Conservation (phyloP, 768 basidiomycete species). For the Fomitopsis pulvina region DNA sequence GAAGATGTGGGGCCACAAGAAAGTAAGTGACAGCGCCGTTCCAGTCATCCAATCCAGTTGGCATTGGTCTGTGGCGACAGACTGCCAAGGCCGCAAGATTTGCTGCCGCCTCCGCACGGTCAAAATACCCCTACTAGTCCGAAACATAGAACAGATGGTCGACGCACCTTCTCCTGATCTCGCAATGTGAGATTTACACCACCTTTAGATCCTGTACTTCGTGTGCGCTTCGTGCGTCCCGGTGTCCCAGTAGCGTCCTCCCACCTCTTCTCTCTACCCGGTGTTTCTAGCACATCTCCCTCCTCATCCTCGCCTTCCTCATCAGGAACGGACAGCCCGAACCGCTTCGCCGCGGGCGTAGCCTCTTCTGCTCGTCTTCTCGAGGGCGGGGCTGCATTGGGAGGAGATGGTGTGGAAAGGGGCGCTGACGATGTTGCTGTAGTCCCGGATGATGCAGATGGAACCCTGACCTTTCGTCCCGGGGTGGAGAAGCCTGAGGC, state of each 20-base stretch:
- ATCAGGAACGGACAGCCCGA: constrained; percentile 27
- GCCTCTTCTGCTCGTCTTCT: constrained; percentile 35
- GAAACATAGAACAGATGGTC: too few relatives aligned
- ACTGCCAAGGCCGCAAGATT: too few relatives aligned
- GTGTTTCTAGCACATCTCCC: constrained; percentile 44
- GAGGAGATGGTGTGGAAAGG: constrained; percentile 45
- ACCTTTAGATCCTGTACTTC: constrained; percentile 17
- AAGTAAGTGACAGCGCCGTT: too few relatives aligned
- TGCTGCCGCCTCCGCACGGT: too few relatives aligned
- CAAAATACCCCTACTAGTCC: too few relatives aligned
- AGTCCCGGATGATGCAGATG: constrained; percentile 44
- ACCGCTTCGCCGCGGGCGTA: constrained; percentile 33
- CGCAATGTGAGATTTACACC: constrained; percentile 63
- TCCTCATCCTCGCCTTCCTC: constrained; percentile 30
- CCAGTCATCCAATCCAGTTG: too few relatives aligned
- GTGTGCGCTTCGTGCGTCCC: constrained; percentile 15
- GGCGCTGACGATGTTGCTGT: constrained; percentile 48
- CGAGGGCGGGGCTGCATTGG: constrained; percentile 24
- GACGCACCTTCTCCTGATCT: constrained; percentile 90
- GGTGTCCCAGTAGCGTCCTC: constrained; percentile 11
- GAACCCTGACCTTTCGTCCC: constrained; percentile 35
- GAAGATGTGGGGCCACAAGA: background rate
- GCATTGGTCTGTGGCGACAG: too few relatives aligned
- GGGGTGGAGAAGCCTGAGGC: constrained; percentile 49
- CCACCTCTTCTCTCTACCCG: constrained; percentile 36